A percentile compares a stretch with the other conserved stretches of the same genome.
phyloP scores from a whole-genome alignment of 352 stramenopile genomes.

The Pythium folliculosum region DNA sequence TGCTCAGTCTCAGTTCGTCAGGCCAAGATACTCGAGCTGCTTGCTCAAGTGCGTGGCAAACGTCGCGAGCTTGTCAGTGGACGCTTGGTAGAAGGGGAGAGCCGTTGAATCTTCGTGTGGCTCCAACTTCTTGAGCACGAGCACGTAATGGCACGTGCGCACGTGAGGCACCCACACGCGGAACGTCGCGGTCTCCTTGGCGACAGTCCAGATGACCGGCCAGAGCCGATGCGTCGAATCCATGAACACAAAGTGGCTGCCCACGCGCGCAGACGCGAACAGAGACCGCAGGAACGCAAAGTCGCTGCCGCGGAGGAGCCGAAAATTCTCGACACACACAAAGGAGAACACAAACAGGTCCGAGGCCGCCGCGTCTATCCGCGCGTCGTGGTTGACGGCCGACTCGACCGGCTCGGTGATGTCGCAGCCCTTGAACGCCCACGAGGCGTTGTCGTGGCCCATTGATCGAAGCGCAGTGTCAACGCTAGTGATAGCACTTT shows the following conservation, averaged over 20 bases:
- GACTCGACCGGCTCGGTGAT: constrained; percentile 51
- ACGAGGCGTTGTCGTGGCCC: constrained; percentile 25
- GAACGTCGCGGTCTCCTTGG: constrained; percentile 37
- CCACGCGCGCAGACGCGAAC: constrained; percentile 34
- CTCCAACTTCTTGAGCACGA: constrained; percentile 62
- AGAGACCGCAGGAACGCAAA: constrained; percentile 61
- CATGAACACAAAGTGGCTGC: constrained; percentile 64
- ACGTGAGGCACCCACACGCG: constrained; percentile 58
- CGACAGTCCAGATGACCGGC: constrained; percentile 56
- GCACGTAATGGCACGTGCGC: constrained; percentile 61
- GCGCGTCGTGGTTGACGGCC: constrained; percentile 41
- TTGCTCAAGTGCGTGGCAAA: constrained; percentile 51
- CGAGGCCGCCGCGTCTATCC: constrained; percentile 30
- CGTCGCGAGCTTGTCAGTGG: constrained; percentile 44
- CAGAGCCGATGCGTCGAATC: constrained; percentile 76
- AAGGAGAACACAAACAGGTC: constrained; percentile 71
- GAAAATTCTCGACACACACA: constrained; percentile 74
- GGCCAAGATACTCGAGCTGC: constrained; percentile 30
- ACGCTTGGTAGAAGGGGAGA: constrained; percentile 45
- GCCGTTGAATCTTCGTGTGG: constrained; percentile 23
- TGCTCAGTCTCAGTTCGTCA: background rate
- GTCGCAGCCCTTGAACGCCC: constrained; percentile 57
- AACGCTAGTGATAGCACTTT: constrained; percentile 39
- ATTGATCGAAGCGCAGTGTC: constrained; percentile 34
- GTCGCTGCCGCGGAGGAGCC: constrained; percentile 42